Evolutionary conservation across 352 stramenopile species (phyloP), one percentile per base, ranked within the genome.

Genomic region (Phytophthora citrophthora): DNA sequence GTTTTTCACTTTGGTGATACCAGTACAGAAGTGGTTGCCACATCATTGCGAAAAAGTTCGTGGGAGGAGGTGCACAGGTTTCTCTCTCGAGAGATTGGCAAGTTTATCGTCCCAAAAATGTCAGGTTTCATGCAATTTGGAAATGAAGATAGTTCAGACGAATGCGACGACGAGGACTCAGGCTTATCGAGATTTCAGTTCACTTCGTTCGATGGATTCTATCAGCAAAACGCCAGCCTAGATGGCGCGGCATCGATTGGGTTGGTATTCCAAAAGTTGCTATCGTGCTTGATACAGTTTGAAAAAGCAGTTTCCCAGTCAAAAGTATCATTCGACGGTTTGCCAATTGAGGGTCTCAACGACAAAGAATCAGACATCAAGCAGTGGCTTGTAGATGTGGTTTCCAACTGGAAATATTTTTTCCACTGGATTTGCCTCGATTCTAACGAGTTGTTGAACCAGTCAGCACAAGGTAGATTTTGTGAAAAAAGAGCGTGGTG

Each of bases 341-440:
- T 69, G 18, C 34, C 49, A 6, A 62, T 77, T 18, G 61, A 69
- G 7, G 27, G 18, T 39, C 48, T 64, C 23, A 56, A 41, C 40
- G 61, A 64, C 13, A 72, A 61, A 15, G 53, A 67, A 15, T 47
- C 46, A 11, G 70, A 77, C 27, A 64, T 75, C 13, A 75, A 69
- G 52, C 60, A 70, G 29, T 88, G 79, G 79, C 40, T 86, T 4
- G 27, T 73, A 12, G 64, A 67, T 31, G 54, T 88, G 56, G 74
- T 81, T 53, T 81, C 79, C 26, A 84, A 84, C 34, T 70, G 67
- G 68, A 82, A 77, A 50, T 73, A 78, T 11, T 81, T 88, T 58
- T 86, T 88, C 45, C 63, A 75, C 29, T 88, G 79, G 79, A 69
- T 88, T 20, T 80, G 74, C 9, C 74, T 84, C 24, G 61, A 66